Evolutionary conservation across 2,329 filamentous ascomycete genomes (phyloP).

Genomic region (Hypoxylon sp.): DNA sequence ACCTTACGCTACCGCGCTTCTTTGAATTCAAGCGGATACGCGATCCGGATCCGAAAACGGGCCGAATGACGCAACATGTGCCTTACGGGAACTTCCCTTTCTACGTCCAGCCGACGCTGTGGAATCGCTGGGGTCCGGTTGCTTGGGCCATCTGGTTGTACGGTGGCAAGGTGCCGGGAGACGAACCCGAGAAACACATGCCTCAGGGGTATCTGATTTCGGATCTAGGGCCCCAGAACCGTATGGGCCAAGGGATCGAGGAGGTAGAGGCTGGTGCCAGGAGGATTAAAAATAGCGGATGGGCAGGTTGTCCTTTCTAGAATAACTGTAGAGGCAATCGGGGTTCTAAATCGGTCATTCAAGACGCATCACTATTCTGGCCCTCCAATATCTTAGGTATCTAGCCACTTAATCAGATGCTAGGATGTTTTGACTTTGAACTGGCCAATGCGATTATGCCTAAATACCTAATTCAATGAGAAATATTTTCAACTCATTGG

Average conservation of each 20-base stretch:
- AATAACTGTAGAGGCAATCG: not conserved
- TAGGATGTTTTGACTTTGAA: not conserved
- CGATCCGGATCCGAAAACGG: constrained; percentile 65
- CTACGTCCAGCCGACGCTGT: constrained; percentile 71
- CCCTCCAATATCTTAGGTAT: not conserved
- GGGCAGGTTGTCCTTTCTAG: constrained; percentile 52
- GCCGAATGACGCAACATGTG: constrained; percentile 62
- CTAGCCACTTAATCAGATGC: not conserved
- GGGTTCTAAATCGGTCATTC: not conserved
- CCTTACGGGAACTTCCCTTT: constrained; percentile 74
- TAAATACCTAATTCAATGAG: not conserved
- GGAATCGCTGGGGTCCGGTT: constrained; percentile 72
- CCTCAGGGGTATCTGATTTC: constrained; percentile 66
- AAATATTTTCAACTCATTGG: not conserved
- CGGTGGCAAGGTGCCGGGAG: constrained; percentile 63
- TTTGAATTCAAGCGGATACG: constrained; percentile 56
- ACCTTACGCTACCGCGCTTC: constrained; percentile 71
- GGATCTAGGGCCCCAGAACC: constrained; percentile 72
- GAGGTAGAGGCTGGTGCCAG: constrained; percentile 59
- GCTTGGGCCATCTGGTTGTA: constrained; percentile 62
- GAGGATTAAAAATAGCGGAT: constrained; percentile 52
- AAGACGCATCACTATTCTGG: not conserved
- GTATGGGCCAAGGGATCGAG: constrained; percentile 65
- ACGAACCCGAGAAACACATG: constrained; percentile 56
- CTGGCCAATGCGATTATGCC: not conserved